These are phyloP conservation scores for Trichophaea hybrida DNA, from an alignment of 2,329 filamentous ascomycete genomes.

Conservation along the genomic window DNA sequence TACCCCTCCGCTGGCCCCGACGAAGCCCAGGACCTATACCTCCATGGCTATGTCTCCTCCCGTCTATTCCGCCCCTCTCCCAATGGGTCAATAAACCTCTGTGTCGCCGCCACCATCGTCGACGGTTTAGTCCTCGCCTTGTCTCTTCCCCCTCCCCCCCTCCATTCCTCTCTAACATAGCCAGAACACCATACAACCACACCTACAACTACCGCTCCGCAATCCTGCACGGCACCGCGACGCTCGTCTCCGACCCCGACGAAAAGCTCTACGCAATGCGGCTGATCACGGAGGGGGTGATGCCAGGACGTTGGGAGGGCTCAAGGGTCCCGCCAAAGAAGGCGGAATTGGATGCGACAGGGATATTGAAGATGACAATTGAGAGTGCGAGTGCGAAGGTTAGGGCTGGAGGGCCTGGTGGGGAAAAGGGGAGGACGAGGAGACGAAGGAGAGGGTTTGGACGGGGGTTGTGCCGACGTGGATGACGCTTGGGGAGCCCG, in stretches of 20 bases:
- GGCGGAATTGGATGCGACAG: slow-evolving; percentile 61
- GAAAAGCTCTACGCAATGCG: slow-evolving; percentile 70
- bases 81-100: slow-evolving; percentile 46
- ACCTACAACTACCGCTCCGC: slow-evolving; percentile 79
- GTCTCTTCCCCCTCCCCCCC: background rate
- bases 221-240: slow-evolving; percentile 60
- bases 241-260: slow-evolving; percentile 47
- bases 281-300: slow-evolving; percentile 57
- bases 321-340: slow-evolving; percentile 55
- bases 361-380: slow-evolving; percentile 55
- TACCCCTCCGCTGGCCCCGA: slow-evolving; percentile 44
- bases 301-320: slow-evolving; percentile 50
- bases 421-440: slow-evolving; percentile 40
- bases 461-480: slow-evolving; percentile 51
- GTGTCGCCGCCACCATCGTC: slow-evolving; percentile 56
- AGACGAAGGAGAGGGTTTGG: slow-evolving; percentile 41
- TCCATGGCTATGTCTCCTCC: slow-evolving; percentile 72
- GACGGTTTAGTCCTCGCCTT: slow-evolving; percentile 69
- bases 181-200: slow-evolving; percentile 56
- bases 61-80: slow-evolving; percentile 46
- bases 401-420: slow-evolving; percentile 48
- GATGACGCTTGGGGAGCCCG: slow-evolving; percentile 47
- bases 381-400: slow-evolving; percentile 63
- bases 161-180: too few species aligned
- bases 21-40: slow-evolving; percentile 55